phyloP scores from a whole-genome alignment of 768 basidiomycete genomes.

The Lactifluus volemus region DNA sequence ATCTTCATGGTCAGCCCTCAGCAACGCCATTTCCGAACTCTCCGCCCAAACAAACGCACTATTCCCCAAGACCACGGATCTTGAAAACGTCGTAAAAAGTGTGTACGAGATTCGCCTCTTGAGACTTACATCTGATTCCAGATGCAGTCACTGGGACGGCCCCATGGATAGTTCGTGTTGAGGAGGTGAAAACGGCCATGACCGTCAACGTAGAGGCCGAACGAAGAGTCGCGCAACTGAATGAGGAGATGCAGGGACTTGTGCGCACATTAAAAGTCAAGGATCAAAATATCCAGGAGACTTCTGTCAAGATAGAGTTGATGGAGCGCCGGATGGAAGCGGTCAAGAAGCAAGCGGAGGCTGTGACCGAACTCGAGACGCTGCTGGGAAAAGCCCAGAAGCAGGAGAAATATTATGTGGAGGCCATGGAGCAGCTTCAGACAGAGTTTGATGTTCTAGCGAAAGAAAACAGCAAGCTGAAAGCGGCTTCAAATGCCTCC shows the following conservation, averaged over 20 bases:
- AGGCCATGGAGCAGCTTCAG: slow-evolving; percentile 90
- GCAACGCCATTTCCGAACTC: slow-evolving; percentile 58
- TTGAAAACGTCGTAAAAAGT: slow-evolving; percentile 77
- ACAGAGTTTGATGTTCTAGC: slow-evolving; percentile 80
- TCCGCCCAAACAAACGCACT: slow-evolving; percentile 62
- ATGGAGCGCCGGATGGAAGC: slow-evolving; percentile 91
- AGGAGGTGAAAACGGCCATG: slow-evolving; percentile 72
- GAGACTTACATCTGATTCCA: neutral
- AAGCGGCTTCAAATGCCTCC: slow-evolving; percentile 51
- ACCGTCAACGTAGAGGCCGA: slow-evolving; percentile 91
- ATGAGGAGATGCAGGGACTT: slow-evolving; percentile 85
- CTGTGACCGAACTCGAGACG: slow-evolving; percentile 69
- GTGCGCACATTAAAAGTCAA: slow-evolving; percentile 76
- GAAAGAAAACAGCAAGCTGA: slow-evolving; percentile 81
- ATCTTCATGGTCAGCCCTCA: slow-evolving; percentile 72
- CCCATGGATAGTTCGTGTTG: slow-evolving; percentile 80
- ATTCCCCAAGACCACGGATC: slow-evolving; percentile 62
- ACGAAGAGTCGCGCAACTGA: slow-evolving; percentile 72
- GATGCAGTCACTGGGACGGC: slow-evolving; percentile 56
- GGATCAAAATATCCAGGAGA: slow-evolving; percentile 87
- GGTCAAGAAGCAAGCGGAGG: slow-evolving; percentile 84
- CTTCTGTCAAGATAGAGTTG: slow-evolving; percentile 85
- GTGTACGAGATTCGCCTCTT: slow-evolving; percentile 24
- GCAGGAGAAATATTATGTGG: slow-evolving; percentile 85
- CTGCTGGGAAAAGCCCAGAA: slow-evolving; percentile 76